Conservation (phyloP, 2,329 filamentous ascomycete species). For the Ascomycota sp. region DNA sequence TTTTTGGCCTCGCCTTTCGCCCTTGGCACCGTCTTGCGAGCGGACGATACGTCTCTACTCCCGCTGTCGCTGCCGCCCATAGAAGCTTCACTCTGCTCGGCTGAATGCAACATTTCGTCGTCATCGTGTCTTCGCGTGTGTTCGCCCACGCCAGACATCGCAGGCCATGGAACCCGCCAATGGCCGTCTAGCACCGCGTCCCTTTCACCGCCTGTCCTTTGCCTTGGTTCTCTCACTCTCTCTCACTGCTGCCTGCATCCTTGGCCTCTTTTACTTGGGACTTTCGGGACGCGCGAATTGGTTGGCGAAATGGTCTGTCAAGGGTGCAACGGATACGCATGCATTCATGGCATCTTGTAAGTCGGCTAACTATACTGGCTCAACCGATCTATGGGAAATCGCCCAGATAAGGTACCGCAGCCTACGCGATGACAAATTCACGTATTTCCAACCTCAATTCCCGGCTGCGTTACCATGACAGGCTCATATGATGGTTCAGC, state of each 20-base stretch:
- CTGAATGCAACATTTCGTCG: too few relatives aligned
- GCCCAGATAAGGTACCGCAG: constrained; percentile 7
- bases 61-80: too few relatives aligned
- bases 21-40: too few relatives aligned
- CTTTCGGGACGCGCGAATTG: not conserved
- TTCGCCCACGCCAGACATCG: too few relatives aligned
- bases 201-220: not conserved
- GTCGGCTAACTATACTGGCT: not conserved
- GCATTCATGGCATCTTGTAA: too few relatives aligned
- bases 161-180: not conserved
- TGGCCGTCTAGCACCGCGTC: not conserved
- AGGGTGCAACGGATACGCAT: not conserved
- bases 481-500: constrained; percentile 4
- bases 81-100: too few relatives aligned
- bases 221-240: not conserved
- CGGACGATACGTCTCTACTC: too few relatives aligned
- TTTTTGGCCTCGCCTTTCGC: too few relatives aligned
- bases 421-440: constrained; percentile 11
- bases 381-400: constrained; percentile 5
- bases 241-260: not conserved
- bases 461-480: not conserved
- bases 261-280: not conserved
- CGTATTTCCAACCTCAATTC: constrained; percentile 6
- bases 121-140: too few relatives aligned
- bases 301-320: not conserved